A percentile compares a stretch with the other conserved stretches of the same genome.
Conservation (phyloP, 2,329 filamentous ascomycete genomes). For the Sordariomycetes sp. region DNA sequence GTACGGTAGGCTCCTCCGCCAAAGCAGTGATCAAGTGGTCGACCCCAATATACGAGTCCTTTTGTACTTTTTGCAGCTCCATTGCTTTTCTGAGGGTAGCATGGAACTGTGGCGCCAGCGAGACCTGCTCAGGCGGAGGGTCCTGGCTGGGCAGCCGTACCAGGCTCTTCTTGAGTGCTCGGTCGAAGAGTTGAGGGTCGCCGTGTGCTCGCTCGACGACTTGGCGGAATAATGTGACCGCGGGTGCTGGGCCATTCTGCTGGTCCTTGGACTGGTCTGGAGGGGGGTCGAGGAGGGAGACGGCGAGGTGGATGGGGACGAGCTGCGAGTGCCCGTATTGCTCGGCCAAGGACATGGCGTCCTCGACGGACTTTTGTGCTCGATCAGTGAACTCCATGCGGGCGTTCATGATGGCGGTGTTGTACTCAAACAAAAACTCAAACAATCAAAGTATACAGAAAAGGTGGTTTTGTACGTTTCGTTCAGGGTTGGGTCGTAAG, state of each 20-base stretch:
- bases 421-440: too few species aligned
- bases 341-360: conserved; percentile 79
- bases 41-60: conserved; percentile 88
- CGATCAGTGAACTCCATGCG: conserved; percentile 90
- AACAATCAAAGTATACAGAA: too few species aligned
- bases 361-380: conserved; percentile 80
- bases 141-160: conserved; percentile 91
- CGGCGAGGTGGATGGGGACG: conserved; percentile 80
- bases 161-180: conserved; percentile 81
- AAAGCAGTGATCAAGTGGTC: conserved; percentile 88
- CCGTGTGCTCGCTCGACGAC: conserved; percentile 91
- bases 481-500: too few species aligned
- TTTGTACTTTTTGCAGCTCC: conserved; percentile 93
- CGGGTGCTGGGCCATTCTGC: conserved; percentile 60
- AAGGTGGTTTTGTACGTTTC: too few species aligned
- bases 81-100: conserved; percentile 76
- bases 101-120: conserved; percentile 72
- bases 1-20: conserved; percentile 68
- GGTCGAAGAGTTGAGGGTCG: conserved; percentile 80
- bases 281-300: conserved; percentile 68
- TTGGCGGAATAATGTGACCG: conserved; percentile 81
- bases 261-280: conserved; percentile 74
- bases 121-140: conserved; percentile 81
- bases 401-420: conserved; percentile 53
- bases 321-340: conserved; percentile 90